A percentile compares a stretch with the other conserved stretches of the same genome.
phyloP scores from a whole-genome alignment of 2,329 filamentous ascomycete species.

The Hyphodiscus sp. region DNA sequence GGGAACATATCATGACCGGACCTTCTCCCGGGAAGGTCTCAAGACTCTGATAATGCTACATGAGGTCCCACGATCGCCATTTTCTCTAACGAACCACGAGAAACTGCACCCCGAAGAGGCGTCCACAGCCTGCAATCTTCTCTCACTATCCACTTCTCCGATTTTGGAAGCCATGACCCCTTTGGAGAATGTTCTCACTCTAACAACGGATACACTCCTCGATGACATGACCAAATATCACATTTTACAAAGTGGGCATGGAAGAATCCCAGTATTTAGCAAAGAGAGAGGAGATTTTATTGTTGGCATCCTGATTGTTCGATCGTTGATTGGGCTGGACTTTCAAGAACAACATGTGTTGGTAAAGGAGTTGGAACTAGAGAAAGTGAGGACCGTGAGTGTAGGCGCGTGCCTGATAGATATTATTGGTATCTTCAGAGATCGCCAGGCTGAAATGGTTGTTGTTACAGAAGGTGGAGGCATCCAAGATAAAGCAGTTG shows the following conservation, averaged over 20 bases:
- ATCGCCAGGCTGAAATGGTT: constrained; percentile 97
- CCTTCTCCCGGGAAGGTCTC: constrained; percentile 93
- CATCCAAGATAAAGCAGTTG: constrained; percentile 69
- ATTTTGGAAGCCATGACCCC: constrained; percentile 95
- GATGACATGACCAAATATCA: constrained; percentile 89
- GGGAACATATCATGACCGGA: constrained; percentile 86
- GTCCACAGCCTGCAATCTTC: constrained; percentile 89
- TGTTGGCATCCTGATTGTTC: constrained; percentile 91
- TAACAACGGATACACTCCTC: constrained; percentile 81
- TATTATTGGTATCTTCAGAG: constrained; percentile 97
- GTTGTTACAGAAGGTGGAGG: constrained; percentile 81
- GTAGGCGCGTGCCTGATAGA: constrained; percentile 92
- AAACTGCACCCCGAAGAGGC: constrained; percentile 85
- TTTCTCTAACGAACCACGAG: constrained; percentile 48
- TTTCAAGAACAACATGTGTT: constrained; percentile 76
- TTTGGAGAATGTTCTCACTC: constrained; percentile 88
- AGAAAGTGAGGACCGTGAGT: constrained; percentile 82
- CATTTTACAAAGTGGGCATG: constrained; percentile 87
- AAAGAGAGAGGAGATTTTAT: constrained; percentile 76
- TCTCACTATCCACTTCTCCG: constrained; percentile 89
- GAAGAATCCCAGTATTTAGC: constrained; percentile 84
- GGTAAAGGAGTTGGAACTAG: constrained; percentile 81
- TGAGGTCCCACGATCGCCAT: constrained; percentile 16
- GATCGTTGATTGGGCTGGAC: constrained; percentile 95
- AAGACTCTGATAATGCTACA: constrained; percentile 93